Evolutionary conservation across 2,329 filamentous ascomycete species (phyloP).

Genomic region (Ciborinia camelliae): DNA sequence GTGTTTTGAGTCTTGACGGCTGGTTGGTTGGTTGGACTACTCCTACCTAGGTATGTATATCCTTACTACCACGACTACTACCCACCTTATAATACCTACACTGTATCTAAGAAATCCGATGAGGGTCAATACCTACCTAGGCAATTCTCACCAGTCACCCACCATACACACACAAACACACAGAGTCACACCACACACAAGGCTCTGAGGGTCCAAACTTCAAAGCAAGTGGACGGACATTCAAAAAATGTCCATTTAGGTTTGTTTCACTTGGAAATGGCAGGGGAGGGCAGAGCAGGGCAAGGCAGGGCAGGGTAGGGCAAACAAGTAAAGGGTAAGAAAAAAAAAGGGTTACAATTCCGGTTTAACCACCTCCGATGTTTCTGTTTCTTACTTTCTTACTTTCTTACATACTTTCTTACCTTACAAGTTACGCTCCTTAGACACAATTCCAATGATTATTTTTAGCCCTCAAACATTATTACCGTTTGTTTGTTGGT

Average conservation of each 20-base stretch:
- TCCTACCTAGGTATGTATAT: neutral
- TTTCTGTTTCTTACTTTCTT: neutral
- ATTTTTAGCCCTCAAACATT: slow-evolving; percentile 7
- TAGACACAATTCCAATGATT: neutral
- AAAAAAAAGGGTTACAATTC: too few species aligned
- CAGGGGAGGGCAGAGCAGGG: neutral
- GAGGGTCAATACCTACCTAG: too few species aligned
- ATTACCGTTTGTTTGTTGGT: neutral
- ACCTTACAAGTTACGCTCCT: neutral
- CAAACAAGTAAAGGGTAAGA: neutral
- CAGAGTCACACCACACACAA: too few species aligned
- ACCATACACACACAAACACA: too few species aligned
- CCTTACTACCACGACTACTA: neutral
- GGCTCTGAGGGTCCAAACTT: slow-evolving; percentile 1
- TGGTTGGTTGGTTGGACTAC: neutral
- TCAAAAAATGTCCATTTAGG: slow-evolving; percentile 15
- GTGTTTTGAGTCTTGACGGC: too few species aligned
- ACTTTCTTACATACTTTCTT: slow-evolving; percentile 1
- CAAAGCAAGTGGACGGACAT: slow-evolving; percentile 1
- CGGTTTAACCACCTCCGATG: neutral
- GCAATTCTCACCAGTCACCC: too few species aligned
- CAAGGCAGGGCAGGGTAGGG: too few species aligned
- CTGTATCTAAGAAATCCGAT: too few species aligned
- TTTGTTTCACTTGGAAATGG: slow-evolving; percentile 13
- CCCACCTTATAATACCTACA: too few species aligned